Percentiles rank a stretch among this genome's conserved stretches.
Conservation (phyloP, 140 eudicot genomes). For the Bidens hawaiensis region DNA sequence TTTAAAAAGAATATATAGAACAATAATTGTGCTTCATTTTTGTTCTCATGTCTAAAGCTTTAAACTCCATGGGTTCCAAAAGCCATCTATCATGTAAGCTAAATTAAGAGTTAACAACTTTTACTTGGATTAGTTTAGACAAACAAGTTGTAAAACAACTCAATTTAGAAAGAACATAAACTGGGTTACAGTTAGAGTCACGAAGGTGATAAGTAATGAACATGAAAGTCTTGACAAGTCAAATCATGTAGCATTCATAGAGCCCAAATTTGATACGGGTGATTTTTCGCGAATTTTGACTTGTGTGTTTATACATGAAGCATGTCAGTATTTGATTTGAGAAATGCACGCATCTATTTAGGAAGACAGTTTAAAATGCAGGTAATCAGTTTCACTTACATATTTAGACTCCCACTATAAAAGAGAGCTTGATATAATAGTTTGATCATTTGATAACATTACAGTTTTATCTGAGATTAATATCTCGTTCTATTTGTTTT, state of each 20-base stretch:
- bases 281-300: background rate
- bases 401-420: background rate
- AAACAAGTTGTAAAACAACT: too few relatives aligned
- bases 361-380: background rate
- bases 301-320: too few relatives aligned
- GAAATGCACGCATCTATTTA: background rate
- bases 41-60: background rate
- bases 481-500: too few relatives aligned
- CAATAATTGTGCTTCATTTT: background rate
- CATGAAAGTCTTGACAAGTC: background rate
- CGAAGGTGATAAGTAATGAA: too few relatives aligned
- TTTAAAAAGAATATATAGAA: background rate
- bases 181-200: too few relatives aligned
- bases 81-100: too few relatives aligned
- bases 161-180: too few relatives aligned
- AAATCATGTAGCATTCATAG: background rate
- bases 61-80: background rate
- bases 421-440: background rate
- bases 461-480: background rate
- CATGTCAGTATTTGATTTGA: background rate
- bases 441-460: too few relatives aligned
- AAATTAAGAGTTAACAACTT: too few relatives aligned
- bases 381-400: too few relatives aligned
- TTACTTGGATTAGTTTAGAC: too few relatives aligned
- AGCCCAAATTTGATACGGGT: background rate